Conservation (phyloP, 78 protist genomes). For the Dictyostelium firmibasis region DNA sequence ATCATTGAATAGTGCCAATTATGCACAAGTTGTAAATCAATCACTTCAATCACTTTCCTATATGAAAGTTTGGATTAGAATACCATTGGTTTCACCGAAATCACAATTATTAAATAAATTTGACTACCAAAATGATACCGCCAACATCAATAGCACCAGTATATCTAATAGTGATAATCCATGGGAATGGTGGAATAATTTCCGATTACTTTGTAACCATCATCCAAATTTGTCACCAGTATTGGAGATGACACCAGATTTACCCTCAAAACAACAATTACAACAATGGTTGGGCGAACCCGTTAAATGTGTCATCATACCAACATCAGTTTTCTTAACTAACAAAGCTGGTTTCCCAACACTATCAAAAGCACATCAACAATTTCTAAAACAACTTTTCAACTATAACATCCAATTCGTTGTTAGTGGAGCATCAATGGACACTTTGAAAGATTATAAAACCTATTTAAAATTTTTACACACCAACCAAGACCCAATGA, state of each 20-base stretch:
- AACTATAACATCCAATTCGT: slow-evolving; percentile 55
- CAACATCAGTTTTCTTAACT: slow-evolving; percentile 81
- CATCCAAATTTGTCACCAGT: slow-evolving; percentile 41
- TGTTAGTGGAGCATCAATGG: slow-evolving; percentile 4
- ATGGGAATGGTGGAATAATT: slow-evolving; percentile 87
- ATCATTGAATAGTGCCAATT: not conserved
- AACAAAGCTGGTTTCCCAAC: slow-evolving; percentile 89
- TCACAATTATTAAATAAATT: not conserved
- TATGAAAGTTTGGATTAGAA: slow-evolving; percentile 80
- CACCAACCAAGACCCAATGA: slow-evolving; percentile 28
- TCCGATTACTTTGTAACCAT: slow-evolving; percentile 81
- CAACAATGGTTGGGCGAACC: slow-evolving; percentile 91
- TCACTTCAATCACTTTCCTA: not conserved
- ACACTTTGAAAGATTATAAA: slow-evolving; percentile 18
- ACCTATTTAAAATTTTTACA: slow-evolving; percentile 26
- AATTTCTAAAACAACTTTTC: slow-evolving; percentile 21
- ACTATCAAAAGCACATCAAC: slow-evolving; percentile 86
- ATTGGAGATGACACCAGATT: slow-evolving; percentile 74
- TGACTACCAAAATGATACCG: not conserved
- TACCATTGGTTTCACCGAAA: slow-evolving; percentile 58
- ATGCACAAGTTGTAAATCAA: slow-evolving; percentile 71
- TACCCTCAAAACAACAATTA: slow-evolving; percentile 41
- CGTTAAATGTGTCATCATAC: slow-evolving; percentile 79
- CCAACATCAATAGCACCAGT: too few relatives aligned
- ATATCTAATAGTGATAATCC: slow-evolving; percentile 34